Base-by-base conservation (phyloP, 83 land plant species). In the Thuja plicata region DNA sequence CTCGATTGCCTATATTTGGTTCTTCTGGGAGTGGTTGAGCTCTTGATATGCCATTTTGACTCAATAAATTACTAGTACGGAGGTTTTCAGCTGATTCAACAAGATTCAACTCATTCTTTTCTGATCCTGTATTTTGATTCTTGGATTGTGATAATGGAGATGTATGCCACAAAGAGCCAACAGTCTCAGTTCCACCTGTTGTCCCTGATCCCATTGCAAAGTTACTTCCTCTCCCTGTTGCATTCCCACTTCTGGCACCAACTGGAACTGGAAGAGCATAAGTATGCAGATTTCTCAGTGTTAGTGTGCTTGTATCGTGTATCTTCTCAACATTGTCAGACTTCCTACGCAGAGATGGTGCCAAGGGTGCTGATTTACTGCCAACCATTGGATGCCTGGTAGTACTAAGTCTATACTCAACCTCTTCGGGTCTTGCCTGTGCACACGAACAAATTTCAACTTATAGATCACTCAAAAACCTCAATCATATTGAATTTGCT, bases 111-210 rank as follows among this genome's bases (percentile, higher is more conserved):
- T 89, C 90, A 60, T 88, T 37, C 62, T 91, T 91, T 52, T 37
- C 17, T 21, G 60, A 7, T 38, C 90, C 27, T 90, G 90, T 15
- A 41, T 8, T 55, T 81, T 38, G 84, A 83, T 89, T 88, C 87
- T 90, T 93, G 41, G 85, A 82, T 4, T 88, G 88, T 37, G 89
- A 93, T 54, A 92, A 71, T 2, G 95, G 95, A 8, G 93, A 90
- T 87, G 94, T 91, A 78, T 94, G 95, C 92, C 92, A 95, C 19
- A 89, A 15, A 74, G 88, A 88, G 86, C 88, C 82, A 76, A 86
- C 32, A 2, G 21, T 48, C 35, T 86, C 89, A 86, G 34, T n/a
- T 15, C 15, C 54, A 55, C 52, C 84, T 57, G 30, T 62, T 54
- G 89, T 81, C 37, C 89, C 90, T 81, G 84, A 60, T 12, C 88